A percentile compares a stretch with the other conserved stretches of the same genome.
phyloP scores from a whole-genome alignment of 768 basidiomycete genomes.

The Podaxis pistillaris region DNA sequence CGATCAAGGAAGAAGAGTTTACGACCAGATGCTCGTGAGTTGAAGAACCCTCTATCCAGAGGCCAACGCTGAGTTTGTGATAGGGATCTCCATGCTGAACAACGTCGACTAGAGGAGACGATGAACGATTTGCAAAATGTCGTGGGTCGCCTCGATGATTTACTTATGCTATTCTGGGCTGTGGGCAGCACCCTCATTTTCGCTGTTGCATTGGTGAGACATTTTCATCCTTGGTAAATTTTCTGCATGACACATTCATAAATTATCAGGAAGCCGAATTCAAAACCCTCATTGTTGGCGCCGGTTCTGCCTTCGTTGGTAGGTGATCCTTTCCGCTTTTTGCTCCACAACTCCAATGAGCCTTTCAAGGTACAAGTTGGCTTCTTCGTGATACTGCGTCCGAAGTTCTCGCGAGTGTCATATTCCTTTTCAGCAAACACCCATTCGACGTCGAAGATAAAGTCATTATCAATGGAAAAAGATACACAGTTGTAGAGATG shows the following conservation, averaged over 20 bases:
- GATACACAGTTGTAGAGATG: slow-evolving; percentile 7
- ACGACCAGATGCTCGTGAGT: slow-evolving; percentile 7
- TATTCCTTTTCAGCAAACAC: slow-evolving; percentile 10
- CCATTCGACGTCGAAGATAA: slow-evolving; percentile 8
- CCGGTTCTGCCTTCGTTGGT: slow-evolving; percentile 8
- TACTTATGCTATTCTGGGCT: slow-evolving; percentile 5
- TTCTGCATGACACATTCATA: background rate
- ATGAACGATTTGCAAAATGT: slow-evolving; percentile 12
- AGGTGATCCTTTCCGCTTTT: background rate
- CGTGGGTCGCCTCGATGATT: background rate
- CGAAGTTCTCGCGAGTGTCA: slow-evolving; percentile 2
- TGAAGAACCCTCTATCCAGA: too few relatives aligned
- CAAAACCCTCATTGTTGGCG: slow-evolving; percentile 1
- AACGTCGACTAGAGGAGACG: slow-evolving; percentile 6
- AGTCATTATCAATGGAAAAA: slow-evolving; percentile 7
- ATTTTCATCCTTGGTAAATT: background rate
- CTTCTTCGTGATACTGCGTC: slow-evolving; percentile 1
- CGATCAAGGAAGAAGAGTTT: background rate
- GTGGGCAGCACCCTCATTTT: slow-evolving; percentile 1
- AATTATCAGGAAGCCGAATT: slow-evolving; percentile 2
- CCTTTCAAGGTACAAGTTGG: background rate
- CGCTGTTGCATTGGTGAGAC: slow-evolving; percentile 4
- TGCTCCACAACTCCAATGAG: background rate
- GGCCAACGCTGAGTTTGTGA: background rate
- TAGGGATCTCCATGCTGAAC: slow-evolving; percentile 6